Evolutionary conservation across 805 yeast species (phyloP), one percentile per base, ranked within the genome.

Genomic region (Sungouiella blattae): DNA sequence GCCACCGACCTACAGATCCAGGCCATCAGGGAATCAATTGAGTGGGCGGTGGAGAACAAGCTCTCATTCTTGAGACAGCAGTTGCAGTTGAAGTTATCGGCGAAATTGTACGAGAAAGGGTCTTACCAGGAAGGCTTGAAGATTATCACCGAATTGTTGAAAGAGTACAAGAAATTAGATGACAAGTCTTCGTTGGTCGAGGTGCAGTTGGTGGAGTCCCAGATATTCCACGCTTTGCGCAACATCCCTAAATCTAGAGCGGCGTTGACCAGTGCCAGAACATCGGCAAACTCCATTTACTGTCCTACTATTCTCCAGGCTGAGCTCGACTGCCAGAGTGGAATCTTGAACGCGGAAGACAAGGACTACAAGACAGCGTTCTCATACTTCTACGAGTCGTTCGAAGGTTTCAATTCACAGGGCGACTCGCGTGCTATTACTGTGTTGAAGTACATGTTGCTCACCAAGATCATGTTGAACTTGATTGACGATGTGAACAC

Each of bases 211-310:
- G 75, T 93, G 44, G 98, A 93, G 60, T 75, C 93, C 14, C 83
- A 87, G 54, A 87, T 87, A 26, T 93, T 83, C 60, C 96, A 89
- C 59, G 88, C 95, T 18, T 71, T 93, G 51, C 78, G 96, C 58
- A 93, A 93, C 60, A 74, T 86, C 52, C 84, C 96, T 4, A 93
- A 91, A 64, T 77, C 96, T 4, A 78, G 86, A 52, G 97, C 98
- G 6, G 81, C 96, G 2, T 71, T 93, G 50, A 88, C 98, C 2
- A 81, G 95, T 30, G 96, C 98, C 2, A 78, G 98, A 61, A 93
- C 98, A 0, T 83, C 95, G 3, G 98, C 98, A n/a, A 94, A 93
- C 60, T 77, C 97, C 15, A 87, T 93, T 34, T 94, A 89, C 67
- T 86, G 96, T 52, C 95, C 98, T 7, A 85, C 97, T n/a, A 69